Evolutionary conservation across 257 asterid genomes (phyloP).

Genomic region (Prunella vulgaris): DNA sequence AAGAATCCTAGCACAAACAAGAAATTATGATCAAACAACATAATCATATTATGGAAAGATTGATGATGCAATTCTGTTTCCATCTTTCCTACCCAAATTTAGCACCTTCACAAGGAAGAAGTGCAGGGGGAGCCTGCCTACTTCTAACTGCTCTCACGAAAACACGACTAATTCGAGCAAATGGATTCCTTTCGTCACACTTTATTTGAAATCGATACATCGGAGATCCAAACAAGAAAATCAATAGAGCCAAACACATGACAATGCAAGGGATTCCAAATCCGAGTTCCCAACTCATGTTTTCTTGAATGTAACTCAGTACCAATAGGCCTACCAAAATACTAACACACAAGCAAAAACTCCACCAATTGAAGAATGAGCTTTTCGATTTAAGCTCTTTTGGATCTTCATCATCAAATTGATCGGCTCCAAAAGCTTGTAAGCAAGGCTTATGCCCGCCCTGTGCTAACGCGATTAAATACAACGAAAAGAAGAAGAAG

Average conservation of each 20-base stretch:
- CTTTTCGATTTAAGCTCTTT: slow-evolving; percentile 31
- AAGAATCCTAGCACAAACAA: slow-evolving; percentile 23
- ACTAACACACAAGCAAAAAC: slow-evolving; percentile 25
- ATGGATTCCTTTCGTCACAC: slow-evolving; percentile 19
- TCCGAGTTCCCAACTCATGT: slow-evolving; percentile 54
- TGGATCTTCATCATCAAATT: slow-evolving; percentile 30
- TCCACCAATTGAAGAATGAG: slow-evolving; percentile 39
- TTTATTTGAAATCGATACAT: slow-evolving; percentile 37
- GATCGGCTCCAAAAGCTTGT: slow-evolving; percentile 44
- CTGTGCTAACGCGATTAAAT: slow-evolving; percentile 41
- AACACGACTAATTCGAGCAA: slow-evolving; percentile 23
- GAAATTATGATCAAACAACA: neutral
- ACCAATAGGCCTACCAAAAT: slow-evolving; percentile 20
- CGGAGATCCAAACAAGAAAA: slow-evolving; percentile 34
- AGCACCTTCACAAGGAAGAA: slow-evolving; percentile 15
- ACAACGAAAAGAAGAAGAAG: slow-evolving; percentile 37
- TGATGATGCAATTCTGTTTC: neutral
- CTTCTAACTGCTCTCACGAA: slow-evolving; percentile 27
- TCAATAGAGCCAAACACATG: slow-evolving; percentile 38
- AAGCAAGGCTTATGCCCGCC: slow-evolving; percentile 44
- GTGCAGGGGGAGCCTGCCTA: neutral
- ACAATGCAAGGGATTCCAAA: slow-evolving; percentile 53
- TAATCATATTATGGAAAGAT: neutral
- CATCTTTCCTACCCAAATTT: slow-evolving; percentile 19
- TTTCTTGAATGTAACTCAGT: slow-evolving; percentile 50